Evolutionary conservation across 441 rosid species (phyloP).

Genomic region (Aleurites moluccanus): DNA sequence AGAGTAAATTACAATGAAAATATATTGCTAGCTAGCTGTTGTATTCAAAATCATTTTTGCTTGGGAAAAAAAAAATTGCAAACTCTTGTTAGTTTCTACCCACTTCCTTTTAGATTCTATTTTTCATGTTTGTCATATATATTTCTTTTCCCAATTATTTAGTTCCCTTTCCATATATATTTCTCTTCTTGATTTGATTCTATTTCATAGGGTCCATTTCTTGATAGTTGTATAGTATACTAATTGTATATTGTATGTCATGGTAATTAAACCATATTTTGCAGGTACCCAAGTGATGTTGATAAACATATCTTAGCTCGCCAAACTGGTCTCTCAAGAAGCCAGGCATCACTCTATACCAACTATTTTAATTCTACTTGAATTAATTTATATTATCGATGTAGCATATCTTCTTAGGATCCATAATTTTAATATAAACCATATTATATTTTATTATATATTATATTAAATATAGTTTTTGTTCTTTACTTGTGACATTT

Average conservation of each 20-base stretch:
- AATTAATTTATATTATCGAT: conserved; percentile 37
- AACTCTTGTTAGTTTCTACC: conserved; percentile 39
- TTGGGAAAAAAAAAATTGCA: not conserved
- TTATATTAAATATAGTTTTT: conserved; percentile 21
- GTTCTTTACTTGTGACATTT: conserved; percentile 20
- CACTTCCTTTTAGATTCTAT: conserved; percentile 38
- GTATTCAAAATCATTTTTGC: not conserved
- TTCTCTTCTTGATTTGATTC: conserved; percentile 39
- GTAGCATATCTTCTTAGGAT: conserved; percentile 41
- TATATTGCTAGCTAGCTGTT: conserved; percentile 5
- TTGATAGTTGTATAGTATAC: conserved; percentile 3
- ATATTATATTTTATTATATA: not conserved
- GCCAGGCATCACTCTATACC: conserved; percentile 67
- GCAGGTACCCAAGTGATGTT: conserved; percentile 98
- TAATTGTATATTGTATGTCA: conserved; percentile 1
- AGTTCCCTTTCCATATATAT: conserved; percentile 19
- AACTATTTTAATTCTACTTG: conserved; percentile 23
- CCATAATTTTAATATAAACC: conserved; percentile 20
- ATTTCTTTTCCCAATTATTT: conserved; percentile 32
- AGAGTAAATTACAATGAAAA: conserved; percentile 11
- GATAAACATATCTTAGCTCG: conserved; percentile 98
- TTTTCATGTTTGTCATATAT: conserved; percentile 36
- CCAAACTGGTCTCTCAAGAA: conserved; percentile 99
- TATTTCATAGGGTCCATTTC: conserved; percentile 36
- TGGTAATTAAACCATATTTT: conserved; percentile 20